Base-by-base conservation (phyloP, 768 basidiomycete species). In the Lactifluus volemus region DNA sequence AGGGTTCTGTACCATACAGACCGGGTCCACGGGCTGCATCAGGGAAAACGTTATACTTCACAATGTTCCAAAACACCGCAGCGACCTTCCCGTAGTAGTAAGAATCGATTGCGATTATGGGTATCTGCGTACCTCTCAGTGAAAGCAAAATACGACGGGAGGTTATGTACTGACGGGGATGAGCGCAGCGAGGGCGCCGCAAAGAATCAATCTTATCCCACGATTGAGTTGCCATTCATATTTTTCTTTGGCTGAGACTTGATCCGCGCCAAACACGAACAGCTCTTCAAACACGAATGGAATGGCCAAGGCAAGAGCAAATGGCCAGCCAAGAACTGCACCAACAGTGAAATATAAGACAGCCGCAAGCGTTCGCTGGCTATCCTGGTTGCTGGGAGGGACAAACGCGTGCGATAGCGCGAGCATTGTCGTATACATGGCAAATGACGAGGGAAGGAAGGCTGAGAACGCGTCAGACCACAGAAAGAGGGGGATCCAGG, bases 291-390 rank as follows among this genome's bases (percentile, higher is more conserved):
- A 72, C 12, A 95, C 83, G 67, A 96, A 95, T 1, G 97, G 97
- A 14, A 97, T 74, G 0, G 91, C 84, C 7, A 98, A 78, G 0
- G 90, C 85, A 17, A 93, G 78, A n/a, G 90, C 79, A 71, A 99
- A 99, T 6, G 97, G 97, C 97, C 97, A 99, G 5, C 96, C 97
- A 38, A 98, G 81, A 53, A 98, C 82, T 1, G 85, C 91, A 5
- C 92, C 95, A 6, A 84, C 70, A 1, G 90, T 92, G 70, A 93
- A 91, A 51, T 79, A 73, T 49, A 87, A 60, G 0, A 89, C 89
- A 0, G 89, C 84, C 8, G 78, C 73, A 30, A 88, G 71, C 10
- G 88, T 85, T 38, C 88, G 79, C 49, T 75, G 76, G 61, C 75
- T 70, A 68, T 86, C 80, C 44, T 70, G 68, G 63, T 76, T 69